Evolutionary conservation across 225 moss, liverwort and hornwort genomes (phyloP).

Genomic region (Pseudoscleropodium purum): DNA sequence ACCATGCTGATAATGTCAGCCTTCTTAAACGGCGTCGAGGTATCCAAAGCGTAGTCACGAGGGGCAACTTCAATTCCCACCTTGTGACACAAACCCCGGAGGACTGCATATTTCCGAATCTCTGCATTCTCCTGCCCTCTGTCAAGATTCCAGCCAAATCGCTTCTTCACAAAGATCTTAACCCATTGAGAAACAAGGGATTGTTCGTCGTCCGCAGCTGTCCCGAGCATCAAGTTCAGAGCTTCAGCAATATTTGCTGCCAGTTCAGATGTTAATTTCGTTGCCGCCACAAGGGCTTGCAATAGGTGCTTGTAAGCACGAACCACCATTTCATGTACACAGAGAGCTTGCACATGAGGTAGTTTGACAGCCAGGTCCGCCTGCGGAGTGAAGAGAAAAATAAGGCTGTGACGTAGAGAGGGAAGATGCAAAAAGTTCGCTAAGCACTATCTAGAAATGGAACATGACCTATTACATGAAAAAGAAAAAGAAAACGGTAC

Average conservation of each 20-base stretch:
- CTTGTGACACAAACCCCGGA: constrained; percentile 61
- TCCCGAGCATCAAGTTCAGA: constrained; percentile 52
- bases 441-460: too few species aligned
- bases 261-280: constrained; percentile 32
- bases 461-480: not conserved
- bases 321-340: constrained; percentile 60
- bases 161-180: constrained; percentile 39
- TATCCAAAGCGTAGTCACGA: constrained; percentile 46
- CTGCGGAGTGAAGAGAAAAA: constrained; percentile 3
- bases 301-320: constrained; percentile 57
- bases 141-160: constrained; percentile 51
- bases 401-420: not conserved
- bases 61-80: constrained; percentile 62
- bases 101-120: constrained; percentile 50
- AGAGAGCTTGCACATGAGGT: constrained; percentile 59
- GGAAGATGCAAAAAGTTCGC: not conserved
- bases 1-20: constrained; percentile 57
- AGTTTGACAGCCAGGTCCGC: constrained; percentile 48
- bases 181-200: constrained; percentile 40
- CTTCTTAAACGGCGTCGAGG: constrained; percentile 44
- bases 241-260: constrained; percentile 46
- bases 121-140: constrained; percentile 21
- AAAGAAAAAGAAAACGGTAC: too few species aligned
- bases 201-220: constrained; percentile 21
- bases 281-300: constrained; percentile 47